A percentile compares a stretch with the other conserved stretches of the same genome.
Evolutionary conservation across 805 yeast species (phyloP).

Genomic region (Candida awuae): DNA sequence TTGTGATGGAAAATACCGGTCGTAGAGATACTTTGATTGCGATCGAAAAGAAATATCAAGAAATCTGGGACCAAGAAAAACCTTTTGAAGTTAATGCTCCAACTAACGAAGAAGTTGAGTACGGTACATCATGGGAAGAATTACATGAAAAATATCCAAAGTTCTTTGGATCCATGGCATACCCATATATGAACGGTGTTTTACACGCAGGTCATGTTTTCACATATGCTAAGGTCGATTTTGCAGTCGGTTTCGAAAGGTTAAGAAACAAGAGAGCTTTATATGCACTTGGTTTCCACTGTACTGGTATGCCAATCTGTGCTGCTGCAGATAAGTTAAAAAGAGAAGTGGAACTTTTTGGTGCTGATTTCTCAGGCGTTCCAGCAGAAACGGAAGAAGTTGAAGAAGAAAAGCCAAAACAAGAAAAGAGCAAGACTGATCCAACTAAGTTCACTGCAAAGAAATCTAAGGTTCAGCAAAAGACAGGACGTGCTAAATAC

Average conservation of each 20-base stretch:
- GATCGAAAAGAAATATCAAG: conserved; percentile 82
- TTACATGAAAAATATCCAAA: conserved; percentile 77
- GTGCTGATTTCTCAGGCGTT: conserved; percentile 63
- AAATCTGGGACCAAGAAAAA: conserved; percentile 80
- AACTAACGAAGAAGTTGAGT: conserved; percentile 51
- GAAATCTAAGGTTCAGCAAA: conserved; percentile 90
- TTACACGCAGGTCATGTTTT: conserved; percentile 96
- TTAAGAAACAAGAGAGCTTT: conserved; percentile 88
- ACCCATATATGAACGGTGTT: conserved; percentile 98
- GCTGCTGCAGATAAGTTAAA: conserved; percentile 93
- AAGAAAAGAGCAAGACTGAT: conserved; percentile 39
- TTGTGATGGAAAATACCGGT: conserved; percentile 52
- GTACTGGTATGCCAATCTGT: conserved; percentile 98
- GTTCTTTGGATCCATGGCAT: conserved; percentile 89
- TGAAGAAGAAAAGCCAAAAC: conserved; percentile 26
- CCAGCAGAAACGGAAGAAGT: conserved; percentile 55
- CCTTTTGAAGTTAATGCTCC: conserved; percentile 88
- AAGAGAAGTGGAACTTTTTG: conserved; percentile 89
- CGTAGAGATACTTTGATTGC: conserved; percentile 92
- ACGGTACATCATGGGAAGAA: conserved; percentile 52
- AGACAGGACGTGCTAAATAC: conserved; percentile 87
- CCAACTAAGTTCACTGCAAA: conserved; percentile 86
- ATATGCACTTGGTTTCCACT: conserved; percentile 96
- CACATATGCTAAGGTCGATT: conserved; percentile 90
- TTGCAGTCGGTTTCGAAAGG: conserved; percentile 86